These are phyloP conservation scores for Apiotrichum siamense DNA, from an alignment of 1,284 basidiomycete species.

Conservation along the genomic window DNA sequence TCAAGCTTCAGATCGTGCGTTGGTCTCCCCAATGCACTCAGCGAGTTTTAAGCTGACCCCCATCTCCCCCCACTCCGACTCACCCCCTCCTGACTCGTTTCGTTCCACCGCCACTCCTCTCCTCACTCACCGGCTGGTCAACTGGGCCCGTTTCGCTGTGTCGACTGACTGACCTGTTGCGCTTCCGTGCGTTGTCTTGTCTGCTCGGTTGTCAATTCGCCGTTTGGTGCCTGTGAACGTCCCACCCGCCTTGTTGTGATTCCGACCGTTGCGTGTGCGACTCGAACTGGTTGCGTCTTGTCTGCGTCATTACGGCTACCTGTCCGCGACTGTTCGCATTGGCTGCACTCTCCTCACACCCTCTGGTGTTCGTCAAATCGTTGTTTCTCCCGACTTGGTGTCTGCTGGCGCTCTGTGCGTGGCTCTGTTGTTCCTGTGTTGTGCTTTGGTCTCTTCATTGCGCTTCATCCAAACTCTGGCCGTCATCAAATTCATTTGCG, in stretches of 20 bases:
- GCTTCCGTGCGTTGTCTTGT: slow-evolving; percentile 1
- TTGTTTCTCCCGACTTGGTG: background rate
- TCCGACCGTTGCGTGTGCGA: background rate
- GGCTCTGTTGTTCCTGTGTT: slow-evolving; percentile 2
- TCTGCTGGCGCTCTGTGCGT: slow-evolving; percentile 1
- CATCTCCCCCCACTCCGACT: slow-evolving; percentile 11
- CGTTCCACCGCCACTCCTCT: background rate
- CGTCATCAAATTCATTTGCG: background rate
- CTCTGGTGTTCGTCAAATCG: background rate
- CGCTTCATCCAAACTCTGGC: slow-evolving; percentile 1
- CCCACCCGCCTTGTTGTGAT: background rate
- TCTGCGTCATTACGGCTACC: background rate
- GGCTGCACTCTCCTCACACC: background rate
- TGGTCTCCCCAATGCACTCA: slow-evolving; percentile 22
- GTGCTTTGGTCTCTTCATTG: background rate
- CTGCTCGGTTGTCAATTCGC: slow-evolving; percentile 6
- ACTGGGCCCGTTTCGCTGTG: background rate
- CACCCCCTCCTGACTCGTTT: slow-evolving; percentile 2
- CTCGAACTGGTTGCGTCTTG: background rate
- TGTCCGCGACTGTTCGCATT: background rate
- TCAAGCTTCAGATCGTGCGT: slow-evolving; percentile 97
- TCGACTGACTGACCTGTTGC: slow-evolving; percentile 13
- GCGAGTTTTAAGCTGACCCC: slow-evolving; percentile 24
- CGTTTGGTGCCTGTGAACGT: slow-evolving; percentile 1
- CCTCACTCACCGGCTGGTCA: background rate